phyloP scores from a whole-genome alignment of 2,329 filamentous ascomycete genomes.

The Ramichloridium luteum region DNA sequence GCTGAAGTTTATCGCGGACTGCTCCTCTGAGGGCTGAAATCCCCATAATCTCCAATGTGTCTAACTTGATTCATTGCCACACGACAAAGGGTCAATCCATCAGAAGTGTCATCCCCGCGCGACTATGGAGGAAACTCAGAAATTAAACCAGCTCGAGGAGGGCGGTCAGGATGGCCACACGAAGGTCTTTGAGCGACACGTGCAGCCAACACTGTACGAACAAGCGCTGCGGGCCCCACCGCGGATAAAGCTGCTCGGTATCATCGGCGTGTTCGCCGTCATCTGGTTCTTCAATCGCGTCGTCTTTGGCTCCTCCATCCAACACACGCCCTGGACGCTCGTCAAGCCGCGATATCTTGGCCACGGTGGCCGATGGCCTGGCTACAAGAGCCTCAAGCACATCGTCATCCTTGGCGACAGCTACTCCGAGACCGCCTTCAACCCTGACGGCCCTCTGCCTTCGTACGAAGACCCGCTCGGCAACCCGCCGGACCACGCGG shows the following conservation, averaged over 20 bases:
- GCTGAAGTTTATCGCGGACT: too few relatives aligned
- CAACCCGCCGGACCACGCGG: conserved; percentile 43
- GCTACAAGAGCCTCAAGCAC: conserved; percentile 4
- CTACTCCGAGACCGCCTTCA: conserved; percentile 49
- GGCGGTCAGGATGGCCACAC: neutral
- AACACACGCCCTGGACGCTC: neutral
- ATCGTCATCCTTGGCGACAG: conserved; percentile 38
- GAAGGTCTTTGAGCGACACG: neutral
- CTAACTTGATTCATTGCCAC: too few relatives aligned
- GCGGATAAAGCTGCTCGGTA: neutral
- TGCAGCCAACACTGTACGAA: neutral
- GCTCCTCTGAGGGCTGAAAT: too few relatives aligned
- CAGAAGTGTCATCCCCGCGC: too few relatives aligned
- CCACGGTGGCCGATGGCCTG: conserved; percentile 5
- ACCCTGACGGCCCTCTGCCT: conserved; percentile 40
- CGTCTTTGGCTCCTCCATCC: neutral
- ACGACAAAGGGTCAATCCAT: too few relatives aligned
- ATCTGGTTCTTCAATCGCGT: neutral
- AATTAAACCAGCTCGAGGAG: neutral
- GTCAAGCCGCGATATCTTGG: neutral
- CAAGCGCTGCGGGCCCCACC: neutral
- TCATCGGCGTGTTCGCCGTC: neutral
- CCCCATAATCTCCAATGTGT: too few relatives aligned
- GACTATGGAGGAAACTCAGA: neutral
- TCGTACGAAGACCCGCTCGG: conserved; percentile 45